Conservation (phyloP, 2,329 filamentous ascomycete genomes). For the Alternaria sp. region DNA sequence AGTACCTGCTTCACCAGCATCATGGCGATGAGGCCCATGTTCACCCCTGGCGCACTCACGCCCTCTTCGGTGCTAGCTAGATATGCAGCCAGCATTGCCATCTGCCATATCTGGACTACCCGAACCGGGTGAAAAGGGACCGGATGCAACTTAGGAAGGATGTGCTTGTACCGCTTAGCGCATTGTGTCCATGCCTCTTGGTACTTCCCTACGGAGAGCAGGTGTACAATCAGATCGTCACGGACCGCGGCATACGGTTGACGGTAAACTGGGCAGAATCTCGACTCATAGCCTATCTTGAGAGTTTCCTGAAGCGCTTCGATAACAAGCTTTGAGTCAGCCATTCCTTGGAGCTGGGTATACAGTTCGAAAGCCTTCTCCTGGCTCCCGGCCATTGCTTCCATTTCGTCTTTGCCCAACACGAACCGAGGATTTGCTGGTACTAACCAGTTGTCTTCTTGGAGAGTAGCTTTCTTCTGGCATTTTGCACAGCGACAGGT, state of each 20-base stretch:
- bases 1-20: slow-evolving; percentile 54
- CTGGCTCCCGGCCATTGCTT: slow-evolving; percentile 37
- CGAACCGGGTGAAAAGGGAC: slow-evolving; percentile 62
- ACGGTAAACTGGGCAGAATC: slow-evolving; percentile 57
- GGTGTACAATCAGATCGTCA: slow-evolving; percentile 60
- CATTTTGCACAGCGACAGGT: slow-evolving; percentile 65
- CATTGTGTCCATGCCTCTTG: slow-evolving; percentile 61
- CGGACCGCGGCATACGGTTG: slow-evolving; percentile 65
- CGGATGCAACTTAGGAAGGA: slow-evolving; percentile 62
- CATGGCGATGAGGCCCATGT: slow-evolving; percentile 54
- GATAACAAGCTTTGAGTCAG: slow-evolving; percentile 42
- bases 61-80: slow-evolving; percentile 35
- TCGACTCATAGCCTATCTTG: slow-evolving; percentile 49
- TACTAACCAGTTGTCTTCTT: slow-evolving; percentile 54
- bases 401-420: slow-evolving; percentile 8
- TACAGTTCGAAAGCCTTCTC: slow-evolving; percentile 37
- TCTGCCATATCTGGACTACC: slow-evolving; percentile 58
- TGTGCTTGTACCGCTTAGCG: slow-evolving; percentile 59
- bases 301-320: slow-evolving; percentile 52
- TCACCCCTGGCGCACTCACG: slow-evolving; percentile 43
- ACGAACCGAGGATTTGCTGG: slow-evolving; percentile 35
- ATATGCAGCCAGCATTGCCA: slow-evolving; percentile 50
- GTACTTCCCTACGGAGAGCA: slow-evolving; percentile 56
- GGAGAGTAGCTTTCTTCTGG: slow-evolving; percentile 40
- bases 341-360: slow-evolving; percentile 30